Evolutionary conservation across 805 yeast species (phyloP).

Genomic region (Maudiozyma barnettii): DNA sequence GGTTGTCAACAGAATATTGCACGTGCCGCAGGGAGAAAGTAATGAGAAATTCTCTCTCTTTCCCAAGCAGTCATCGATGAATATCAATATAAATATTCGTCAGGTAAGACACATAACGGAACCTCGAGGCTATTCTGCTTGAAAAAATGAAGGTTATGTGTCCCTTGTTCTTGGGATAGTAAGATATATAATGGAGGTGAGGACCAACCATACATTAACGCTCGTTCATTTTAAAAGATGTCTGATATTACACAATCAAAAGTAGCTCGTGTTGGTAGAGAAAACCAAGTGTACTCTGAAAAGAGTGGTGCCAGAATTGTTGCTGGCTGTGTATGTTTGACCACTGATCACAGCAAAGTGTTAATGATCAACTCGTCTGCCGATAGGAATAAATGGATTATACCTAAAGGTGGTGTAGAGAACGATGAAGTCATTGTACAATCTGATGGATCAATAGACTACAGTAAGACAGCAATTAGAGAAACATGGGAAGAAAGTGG

Average conservation of each 20-base stretch:
- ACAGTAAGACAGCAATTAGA: conserved; percentile 50
- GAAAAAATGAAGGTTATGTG: too few relatives aligned
- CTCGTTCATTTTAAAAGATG: not conserved
- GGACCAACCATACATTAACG: not conserved
- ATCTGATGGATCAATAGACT: conserved; percentile 35
- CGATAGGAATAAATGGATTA: conserved; percentile 64
- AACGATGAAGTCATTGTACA: conserved; percentile 34
- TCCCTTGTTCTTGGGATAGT: too few relatives aligned
- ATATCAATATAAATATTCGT: too few relatives aligned
- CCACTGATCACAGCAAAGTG: conserved; percentile 47
- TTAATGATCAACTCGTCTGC: conserved; percentile 72
- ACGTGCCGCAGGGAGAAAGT: too few relatives aligned
- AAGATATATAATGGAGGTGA: too few relatives aligned
- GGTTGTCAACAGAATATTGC: too few relatives aligned
- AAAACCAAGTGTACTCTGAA: conserved; percentile 48
- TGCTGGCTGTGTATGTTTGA: conserved; percentile 82
- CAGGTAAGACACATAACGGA: too few relatives aligned
- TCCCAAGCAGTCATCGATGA: too few relatives aligned
- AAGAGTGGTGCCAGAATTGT: conserved; percentile 73
- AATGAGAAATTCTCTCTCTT: too few relatives aligned
- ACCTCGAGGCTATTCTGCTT: too few relatives aligned
- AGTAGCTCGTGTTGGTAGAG: conserved; percentile 46
- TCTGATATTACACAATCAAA: conserved; percentile 21
- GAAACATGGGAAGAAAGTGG: conserved; percentile 99
- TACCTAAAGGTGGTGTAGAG: conserved; percentile 96